Evolutionary conservation across 2,329 filamentous ascomycete species (phyloP).

Genomic region (Coniochaeta sp.): DNA sequence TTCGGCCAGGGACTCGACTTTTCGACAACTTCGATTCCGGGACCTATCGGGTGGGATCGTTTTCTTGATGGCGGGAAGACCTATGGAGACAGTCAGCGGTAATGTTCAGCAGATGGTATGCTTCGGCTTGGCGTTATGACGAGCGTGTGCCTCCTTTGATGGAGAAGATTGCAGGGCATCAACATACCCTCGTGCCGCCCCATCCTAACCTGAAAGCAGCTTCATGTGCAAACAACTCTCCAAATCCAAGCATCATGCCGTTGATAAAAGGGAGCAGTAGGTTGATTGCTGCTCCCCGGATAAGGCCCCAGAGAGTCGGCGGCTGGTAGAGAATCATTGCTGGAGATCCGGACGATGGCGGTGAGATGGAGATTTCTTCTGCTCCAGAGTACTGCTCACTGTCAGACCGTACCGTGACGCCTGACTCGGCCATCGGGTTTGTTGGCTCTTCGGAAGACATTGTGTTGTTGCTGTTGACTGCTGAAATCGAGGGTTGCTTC

Average conservation of each 20-base stretch:
- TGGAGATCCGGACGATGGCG: constrained; percentile 54
- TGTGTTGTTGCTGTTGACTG: constrained; percentile 7
- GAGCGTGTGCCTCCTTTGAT: neutral
- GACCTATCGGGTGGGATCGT: constrained; percentile 61
- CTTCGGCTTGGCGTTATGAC: neutral
- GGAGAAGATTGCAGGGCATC: neutral
- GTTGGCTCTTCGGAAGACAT: constrained; percentile 47
- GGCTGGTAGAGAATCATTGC: constrained; percentile 82
- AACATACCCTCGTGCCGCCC: constrained; percentile 81
- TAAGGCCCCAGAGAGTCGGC: constrained; percentile 76
- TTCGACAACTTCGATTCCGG: constrained; percentile 70
- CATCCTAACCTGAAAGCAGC: constrained; percentile 88
- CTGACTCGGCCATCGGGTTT: constrained; percentile 60
- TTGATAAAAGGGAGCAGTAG: constrained; percentile 93
- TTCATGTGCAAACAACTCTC: constrained; percentile 94
- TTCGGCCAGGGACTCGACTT: constrained; percentile 51
- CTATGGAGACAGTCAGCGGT: constrained; percentile 23
- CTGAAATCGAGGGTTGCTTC: neutral
- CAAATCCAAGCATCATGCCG: constrained; percentile 96
- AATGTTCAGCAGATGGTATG: neutral
- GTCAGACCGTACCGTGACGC: constrained; percentile 73
- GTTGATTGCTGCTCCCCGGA: constrained; percentile 90
- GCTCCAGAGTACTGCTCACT: constrained; percentile 72
- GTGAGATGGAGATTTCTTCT: constrained; percentile 51
- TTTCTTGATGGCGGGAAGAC: constrained; percentile 54